These are phyloP conservation scores for Sphaerulina vaccinii DNA, from an alignment of 2,329 filamentous ascomycete genomes.

Conservation along the genomic window DNA sequence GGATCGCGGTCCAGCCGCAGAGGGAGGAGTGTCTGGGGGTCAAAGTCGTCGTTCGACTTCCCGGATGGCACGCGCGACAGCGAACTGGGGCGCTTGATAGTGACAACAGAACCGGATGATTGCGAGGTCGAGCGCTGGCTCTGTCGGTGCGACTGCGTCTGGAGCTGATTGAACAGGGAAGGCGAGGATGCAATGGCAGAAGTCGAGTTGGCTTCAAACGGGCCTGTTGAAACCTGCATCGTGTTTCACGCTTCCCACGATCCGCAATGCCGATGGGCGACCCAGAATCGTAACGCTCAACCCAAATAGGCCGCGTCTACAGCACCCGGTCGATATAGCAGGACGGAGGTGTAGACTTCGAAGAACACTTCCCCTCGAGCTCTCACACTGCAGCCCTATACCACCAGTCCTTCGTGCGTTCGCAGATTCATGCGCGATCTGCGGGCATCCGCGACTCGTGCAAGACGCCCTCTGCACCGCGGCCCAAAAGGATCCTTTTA, in stretches of 20 bases:
- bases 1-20: slow-evolving; percentile 27
- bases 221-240: slow-evolving; percentile 21
- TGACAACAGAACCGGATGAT: slow-evolving; percentile 44
- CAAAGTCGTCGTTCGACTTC: slow-evolving; percentile 25
- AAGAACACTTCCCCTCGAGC: background rate
- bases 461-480: slow-evolving; percentile 3
- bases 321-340: slow-evolving; percentile 5
- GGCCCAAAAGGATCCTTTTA: slow-evolving; percentile 9
- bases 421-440: slow-evolving; percentile 16
- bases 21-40: slow-evolving; percentile 23
- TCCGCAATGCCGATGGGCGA: background rate
- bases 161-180: slow-evolving; percentile 14
- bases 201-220: slow-evolving; percentile 17
- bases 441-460: slow-evolving; percentile 14
- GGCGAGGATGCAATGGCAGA: slow-evolving; percentile 6
- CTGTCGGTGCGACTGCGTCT: slow-evolving; percentile 11
- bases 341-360: background rate
- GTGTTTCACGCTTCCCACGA: slow-evolving; percentile 15
- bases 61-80: slow-evolving; percentile 26
- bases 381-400: slow-evolving; percentile 14
- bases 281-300: too few relatives aligned
- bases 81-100: slow-evolving; percentile 44
- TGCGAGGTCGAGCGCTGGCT: slow-evolving; percentile 44
- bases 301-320: background rate
- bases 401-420: background rate